A percentile compares a stretch with the other conserved stretches of the same genome.
Conservation (phyloP, 192 early-diverging fungal genomes). For the Entomortierella beljakovae region DNA sequence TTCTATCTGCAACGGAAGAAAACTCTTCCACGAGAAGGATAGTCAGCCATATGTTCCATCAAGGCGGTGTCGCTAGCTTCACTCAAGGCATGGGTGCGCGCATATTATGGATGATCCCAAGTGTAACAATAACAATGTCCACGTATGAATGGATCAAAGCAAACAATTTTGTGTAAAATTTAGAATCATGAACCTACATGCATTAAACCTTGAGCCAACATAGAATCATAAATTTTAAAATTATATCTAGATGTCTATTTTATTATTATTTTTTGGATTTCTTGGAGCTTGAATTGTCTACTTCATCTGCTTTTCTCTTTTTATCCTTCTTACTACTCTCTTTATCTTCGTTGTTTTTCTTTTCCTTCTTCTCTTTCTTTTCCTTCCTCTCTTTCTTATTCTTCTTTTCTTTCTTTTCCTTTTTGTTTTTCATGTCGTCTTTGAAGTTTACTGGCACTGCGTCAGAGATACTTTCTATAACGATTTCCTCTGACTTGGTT, state of each 20-base stretch:
- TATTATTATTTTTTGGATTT: slow-evolving; percentile 49
- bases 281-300: slow-evolving; percentile 30
- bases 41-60: slow-evolving; percentile 56
- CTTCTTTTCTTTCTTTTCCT: slow-evolving; percentile 24
- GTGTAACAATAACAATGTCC: slow-evolving; percentile 77
- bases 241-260: background rate
- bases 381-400: slow-evolving; percentile 27
- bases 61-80: slow-evolving; percentile 72
- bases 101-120: slow-evolving; percentile 76
- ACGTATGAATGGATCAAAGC: slow-evolving; percentile 77
- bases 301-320: slow-evolving; percentile 37
- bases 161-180: slow-evolving; percentile 15
- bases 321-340: slow-evolving; percentile 30
- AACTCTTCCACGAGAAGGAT: slow-evolving; percentile 53
- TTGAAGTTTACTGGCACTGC: background rate
- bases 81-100: slow-evolving; percentile 74
- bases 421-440: slow-evolving; percentile 32
- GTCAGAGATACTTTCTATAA: slow-evolving; percentile 1
- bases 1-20: slow-evolving; percentile 23
- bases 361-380: slow-evolving; percentile 15
- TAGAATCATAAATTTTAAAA: background rate
- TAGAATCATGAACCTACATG: too few species aligned
- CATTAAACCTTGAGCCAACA: too few species aligned
- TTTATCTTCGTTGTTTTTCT: slow-evolving; percentile 1
- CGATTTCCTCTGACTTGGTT: slow-evolving; percentile 29